Evolutionary conservation across 169 alveolate species (phyloP), one percentile per base, ranked within the genome.

Genomic region (Amoebophrya sp.): DNA sequence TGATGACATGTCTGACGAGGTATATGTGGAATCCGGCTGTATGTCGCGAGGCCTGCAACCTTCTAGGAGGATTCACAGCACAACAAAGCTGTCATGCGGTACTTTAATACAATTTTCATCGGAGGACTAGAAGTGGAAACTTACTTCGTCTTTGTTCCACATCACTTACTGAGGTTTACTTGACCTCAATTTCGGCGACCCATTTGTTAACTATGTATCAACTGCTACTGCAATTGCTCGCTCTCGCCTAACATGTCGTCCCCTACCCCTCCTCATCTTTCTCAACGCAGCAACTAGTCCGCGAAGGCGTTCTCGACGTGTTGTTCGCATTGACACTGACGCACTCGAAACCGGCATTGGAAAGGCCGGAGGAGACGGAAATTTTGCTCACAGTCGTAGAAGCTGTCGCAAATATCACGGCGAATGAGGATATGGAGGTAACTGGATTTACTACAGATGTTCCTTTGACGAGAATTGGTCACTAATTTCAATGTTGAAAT

Each of bases 11-110:
- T 36, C 83, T 65, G 2, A 65, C 83, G 26, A 6, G 83, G 83
- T 65, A 65, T 65, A 65, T 65, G 83, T 65, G 83, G 83, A 65
- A 65, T 36, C 83, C 83, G 26, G 83, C 83, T 29, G 83, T 65
- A 36, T 65, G 83, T 18, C 2, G 83, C 2, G 83, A 65, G 26
- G 83, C 83, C 83, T 65, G 83, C 83, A 65, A 65, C 83, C 83
- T 65, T 1, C 26, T 65, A 12, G 83, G 83, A 29, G 83, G 83
- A 29, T 65, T 65, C 83, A 65, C 83, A 18, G 83, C 83, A 36
- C 83, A 65, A 65, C 83, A 65, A 29, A 12, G 36, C 83, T 65
- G 83, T 36, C 83, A 65, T 65, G 83, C 83, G 83, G 83, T 65
- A 65, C 26, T n/a, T n/a, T n/a, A n/a, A n/a, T n/a, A n/a, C n/a